A percentile compares a stretch with the other conserved stretches of the same genome.
These are phyloP conservation scores for Zoysia pacifica DNA, from an alignment of 176 grass and related monocot genomes.

Conservation along the genomic window DNA sequence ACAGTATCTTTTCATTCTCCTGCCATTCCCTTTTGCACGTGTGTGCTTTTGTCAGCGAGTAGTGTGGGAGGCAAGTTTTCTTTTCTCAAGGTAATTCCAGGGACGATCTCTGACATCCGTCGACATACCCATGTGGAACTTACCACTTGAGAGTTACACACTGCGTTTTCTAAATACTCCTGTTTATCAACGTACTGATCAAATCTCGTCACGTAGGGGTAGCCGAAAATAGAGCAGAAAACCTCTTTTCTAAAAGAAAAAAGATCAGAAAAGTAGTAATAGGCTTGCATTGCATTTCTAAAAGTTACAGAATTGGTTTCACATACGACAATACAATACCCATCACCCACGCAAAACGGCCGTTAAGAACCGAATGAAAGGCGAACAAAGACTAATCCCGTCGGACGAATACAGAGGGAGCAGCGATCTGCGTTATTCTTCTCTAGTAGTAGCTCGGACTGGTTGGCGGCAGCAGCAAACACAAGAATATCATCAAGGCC, in stretches of 20 bases:
- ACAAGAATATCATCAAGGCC: not conserved
- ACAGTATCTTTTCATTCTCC: not conserved
- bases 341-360: not conserved
- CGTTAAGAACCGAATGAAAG: not conserved
- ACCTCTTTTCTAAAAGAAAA: not conserved
- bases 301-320: slow-evolving; percentile 21
- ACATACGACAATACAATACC: slow-evolving; percentile 26
- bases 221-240: not conserved
- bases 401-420: not conserved
- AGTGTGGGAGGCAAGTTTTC: not conserved
- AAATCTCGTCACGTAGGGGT: too few relatives aligned
- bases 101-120: slow-evolving; percentile 20
- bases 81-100: slow-evolving; percentile 7
- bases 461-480: slow-evolving; percentile 11
- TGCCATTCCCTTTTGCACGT: not conserved
- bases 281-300: slow-evolving; percentile 29
- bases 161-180: too few relatives aligned
- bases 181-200: too few relatives aligned
- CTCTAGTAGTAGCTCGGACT: not conserved
- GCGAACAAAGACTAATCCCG: not conserved
- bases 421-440: slow-evolving; percentile 48
- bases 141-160: not conserved
- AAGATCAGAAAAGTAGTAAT: not conserved
- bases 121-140: slow-evolving; percentile 10
- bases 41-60: slow-evolving; percentile 1